Percentiles rank a stretch among this genome's conserved stretches.
Evolutionary conservation across 495 filamentous ascomycete genomes (phyloP).

Genomic region (Tuber microsphaerosporum): DNA sequence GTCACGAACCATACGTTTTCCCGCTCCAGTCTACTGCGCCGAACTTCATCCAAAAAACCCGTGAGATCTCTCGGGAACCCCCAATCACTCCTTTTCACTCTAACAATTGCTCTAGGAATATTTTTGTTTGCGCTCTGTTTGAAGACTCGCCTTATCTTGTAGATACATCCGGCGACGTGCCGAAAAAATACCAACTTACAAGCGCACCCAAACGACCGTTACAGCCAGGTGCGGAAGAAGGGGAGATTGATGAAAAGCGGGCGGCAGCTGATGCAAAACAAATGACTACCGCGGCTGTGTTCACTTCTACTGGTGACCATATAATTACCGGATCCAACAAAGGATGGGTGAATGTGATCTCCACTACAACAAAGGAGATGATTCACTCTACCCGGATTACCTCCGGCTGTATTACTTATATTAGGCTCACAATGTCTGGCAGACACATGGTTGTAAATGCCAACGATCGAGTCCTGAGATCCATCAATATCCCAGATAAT

Average conservation of each 20-base stretch:
- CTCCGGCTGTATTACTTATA: conserved; percentile 76
- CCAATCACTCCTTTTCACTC: conserved; percentile 1
- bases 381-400: conserved; percentile 82
- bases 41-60: conserved; percentile 88
- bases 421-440: conserved; percentile 75
- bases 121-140: conserved; percentile 76
- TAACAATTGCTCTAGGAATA: conserved; percentile 26
- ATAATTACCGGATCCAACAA: conserved; percentile 88
- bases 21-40: conserved; percentile 87
- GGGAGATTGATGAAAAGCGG: conserved; percentile 67
- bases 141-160: conserved; percentile 87
- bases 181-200: conserved; percentile 67
- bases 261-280: conserved; percentile 87
- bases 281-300: conserved; percentile 82
- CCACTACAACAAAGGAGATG: conserved; percentile 64
- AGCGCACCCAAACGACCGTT: conserved; percentile 67
- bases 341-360: conserved; percentile 91
- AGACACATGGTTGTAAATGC: conserved; percentile 81
- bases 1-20: conserved; percentile 65
- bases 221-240: conserved; percentile 56
- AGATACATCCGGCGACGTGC: conserved; percentile 59
- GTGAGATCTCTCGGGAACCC: conserved; percentile 48
- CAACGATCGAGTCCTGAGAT: conserved; percentile 85
- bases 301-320: conserved; percentile 74
- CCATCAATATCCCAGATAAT: conserved; percentile 65